Conservation (phyloP, 2,329 filamentous ascomycete species). For the Fusarium gaditjirri region DNA sequence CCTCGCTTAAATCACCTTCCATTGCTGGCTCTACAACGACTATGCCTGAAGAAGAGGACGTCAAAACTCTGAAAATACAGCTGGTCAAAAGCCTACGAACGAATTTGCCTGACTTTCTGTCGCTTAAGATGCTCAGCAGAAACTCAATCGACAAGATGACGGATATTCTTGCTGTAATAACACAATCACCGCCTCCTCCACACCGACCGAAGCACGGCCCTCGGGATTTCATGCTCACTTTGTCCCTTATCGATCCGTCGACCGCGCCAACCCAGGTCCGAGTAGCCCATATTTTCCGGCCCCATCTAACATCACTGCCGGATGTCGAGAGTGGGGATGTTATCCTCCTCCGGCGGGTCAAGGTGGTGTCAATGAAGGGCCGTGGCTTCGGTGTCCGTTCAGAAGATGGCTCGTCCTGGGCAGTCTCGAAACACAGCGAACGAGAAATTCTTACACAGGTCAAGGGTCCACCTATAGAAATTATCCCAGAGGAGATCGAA, state of each 20-base stretch:
- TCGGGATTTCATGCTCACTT: conserved; percentile 68
- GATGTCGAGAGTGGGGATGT: conserved; percentile 66
- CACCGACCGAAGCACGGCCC: conserved; percentile 66
- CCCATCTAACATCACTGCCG: conserved; percentile 67
- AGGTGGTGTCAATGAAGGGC: conserved; percentile 62
- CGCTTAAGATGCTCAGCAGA: conserved; percentile 64
- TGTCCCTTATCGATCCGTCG: conserved; percentile 67
- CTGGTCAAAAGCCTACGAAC: conserved; percentile 59
- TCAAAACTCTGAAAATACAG: conserved; percentile 56
- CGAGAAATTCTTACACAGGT: conserved; percentile 61
- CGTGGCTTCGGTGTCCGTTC: conserved; percentile 66
- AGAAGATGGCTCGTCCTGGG: conserved; percentile 69
- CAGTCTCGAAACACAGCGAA: conserved; percentile 64
- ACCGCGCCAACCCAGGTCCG: conserved; percentile 60
- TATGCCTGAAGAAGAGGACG: conserved; percentile 42
- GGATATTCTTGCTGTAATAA: conserved; percentile 66
- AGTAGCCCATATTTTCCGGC: conserved; percentile 68
- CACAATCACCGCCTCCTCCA: conserved; percentile 61
- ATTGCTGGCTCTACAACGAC: conserved; percentile 39
- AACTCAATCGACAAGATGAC: conserved; percentile 59
- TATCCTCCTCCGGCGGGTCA: conserved; percentile 67
- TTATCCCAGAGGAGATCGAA: conserved; percentile 59
- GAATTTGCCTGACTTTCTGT: conserved; percentile 63
- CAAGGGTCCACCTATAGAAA: conserved; percentile 69
- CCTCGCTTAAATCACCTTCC: conserved; percentile 45